Base-by-base conservation (phyloP, 345 rosid genomes). In the Salix viminalis region DNA sequence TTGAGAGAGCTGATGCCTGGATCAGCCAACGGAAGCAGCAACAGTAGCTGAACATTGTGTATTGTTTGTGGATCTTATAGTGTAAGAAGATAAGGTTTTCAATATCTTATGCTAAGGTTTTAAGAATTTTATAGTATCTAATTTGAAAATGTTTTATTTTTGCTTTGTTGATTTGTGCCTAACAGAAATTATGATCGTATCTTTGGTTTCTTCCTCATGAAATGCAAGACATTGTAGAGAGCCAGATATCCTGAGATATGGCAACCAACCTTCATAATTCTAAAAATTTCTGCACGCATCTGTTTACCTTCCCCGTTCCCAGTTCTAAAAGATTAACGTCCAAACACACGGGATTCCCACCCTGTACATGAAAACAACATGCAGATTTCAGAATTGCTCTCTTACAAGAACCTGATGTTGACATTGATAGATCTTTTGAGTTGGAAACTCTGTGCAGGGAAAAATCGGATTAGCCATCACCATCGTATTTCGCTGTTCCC, bases 1-100 rank as follows among this genome's bases (percentile, higher is more conserved):
- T 80, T 94, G 64, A 86, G 97, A 79, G 97, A 92, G 84, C 86
- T 94, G 78, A 87, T 83, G 87, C 91, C 89, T 7, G 87, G 79
- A 84, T 88, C 88, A 72, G 81, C 77, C 64, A 79, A n/a, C 68
- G 93, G 92, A 82, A 88, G 87, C 85, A 85, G 87, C 83, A 86
- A 83, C 79, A 93, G 93, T 76, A 85, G 80, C 37, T 89, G 78
- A 79, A 44, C 75, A 46, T 19, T 60, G 12, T 36, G 30, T 69
- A 24, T 64, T 85, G 83, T 76, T 67, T 78, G 70, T 73, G 71
- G 36, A 69, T 73, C 32, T 67, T 50, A 30, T 79, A 62, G 77
- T 60, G 79, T 67, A 72, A 78, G 58, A 73, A 68, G 67, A 72
- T 52, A 78, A 58, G 61, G 52, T 32, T 79, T 73, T 68, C 44